Percentiles rank a stretch among this genome's conserved stretches.
Conservation (phyloP, 768 basidiomycete species). For the Tricholoma sp. region DNA sequence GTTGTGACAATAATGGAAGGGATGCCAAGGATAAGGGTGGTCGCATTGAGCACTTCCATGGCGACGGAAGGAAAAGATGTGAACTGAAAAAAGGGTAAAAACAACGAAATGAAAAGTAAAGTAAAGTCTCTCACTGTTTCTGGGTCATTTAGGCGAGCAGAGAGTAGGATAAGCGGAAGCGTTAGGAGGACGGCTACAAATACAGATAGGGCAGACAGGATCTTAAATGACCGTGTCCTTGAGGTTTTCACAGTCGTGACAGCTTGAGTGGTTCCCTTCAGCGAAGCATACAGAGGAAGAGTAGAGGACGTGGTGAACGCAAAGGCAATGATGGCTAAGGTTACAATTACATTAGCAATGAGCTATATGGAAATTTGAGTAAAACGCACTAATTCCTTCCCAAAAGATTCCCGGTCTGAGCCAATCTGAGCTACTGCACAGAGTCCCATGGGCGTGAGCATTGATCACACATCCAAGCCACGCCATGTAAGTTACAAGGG, state of each 20-base stretch:
- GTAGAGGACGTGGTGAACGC: constrained; percentile 63
- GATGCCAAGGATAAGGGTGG: constrained; percentile 52
- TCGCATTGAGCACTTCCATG: constrained; percentile 40
- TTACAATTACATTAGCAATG: neutral
- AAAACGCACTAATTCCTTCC: constrained; percentile 58
- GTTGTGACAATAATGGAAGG: constrained; percentile 55
- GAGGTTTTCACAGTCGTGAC: constrained; percentile 39
- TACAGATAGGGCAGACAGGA: constrained; percentile 49
- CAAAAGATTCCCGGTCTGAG: constrained; percentile 46
- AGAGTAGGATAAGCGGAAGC: constrained; percentile 54
- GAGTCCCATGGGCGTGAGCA: constrained; percentile 43
- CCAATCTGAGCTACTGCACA: constrained; percentile 30
- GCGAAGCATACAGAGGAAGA: constrained; percentile 58
- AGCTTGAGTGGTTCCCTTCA: constrained; percentile 39
- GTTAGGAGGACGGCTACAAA: constrained; percentile 43
- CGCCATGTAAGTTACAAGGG: constrained; percentile 51
- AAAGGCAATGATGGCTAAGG: constrained; percentile 54
- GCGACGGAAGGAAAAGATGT: constrained; percentile 22
- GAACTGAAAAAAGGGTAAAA: constrained; percentile 5
- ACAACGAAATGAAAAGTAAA: neutral
- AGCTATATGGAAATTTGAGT: constrained; percentile 3
- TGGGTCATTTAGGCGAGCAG: constrained; percentile 37
- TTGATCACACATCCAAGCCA: constrained; percentile 56
- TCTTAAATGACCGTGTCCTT: constrained; percentile 51
- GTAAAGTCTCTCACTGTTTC: constrained; percentile 27